phyloP scores from a whole-genome alignment of 768 basidiomycete species.

The Leucosporidium creatinivorum region DNA sequence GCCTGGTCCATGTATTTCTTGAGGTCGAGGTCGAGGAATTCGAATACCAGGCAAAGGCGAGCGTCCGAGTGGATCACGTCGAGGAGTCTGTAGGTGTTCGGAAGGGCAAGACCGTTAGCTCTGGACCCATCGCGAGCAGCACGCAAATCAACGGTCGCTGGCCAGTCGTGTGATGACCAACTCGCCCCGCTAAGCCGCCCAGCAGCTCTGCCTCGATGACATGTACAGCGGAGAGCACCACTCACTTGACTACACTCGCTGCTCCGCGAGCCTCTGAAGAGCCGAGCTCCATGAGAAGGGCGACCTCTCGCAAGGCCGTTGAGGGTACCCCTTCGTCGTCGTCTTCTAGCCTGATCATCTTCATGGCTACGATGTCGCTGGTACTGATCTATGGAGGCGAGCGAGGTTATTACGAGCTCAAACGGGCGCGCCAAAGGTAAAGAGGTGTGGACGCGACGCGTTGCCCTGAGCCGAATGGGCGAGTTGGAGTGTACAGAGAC shows the following conservation, averaged over 20 bases:
- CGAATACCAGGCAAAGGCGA: conserved; percentile 95
- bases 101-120: not conserved
- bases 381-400: conserved; percentile 44
- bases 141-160: not conserved
- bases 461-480: not conserved
- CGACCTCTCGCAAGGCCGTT: conserved; percentile 95
- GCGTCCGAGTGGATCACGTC: conserved; percentile 97
- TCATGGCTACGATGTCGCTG: conserved; percentile 80
- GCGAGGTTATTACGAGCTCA: not conserved
- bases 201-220: not conserved
- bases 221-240: conserved; percentile 2
- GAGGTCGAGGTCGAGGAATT: conserved; percentile 92
- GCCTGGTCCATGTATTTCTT: conserved; percentile 94
- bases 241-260: conserved; percentile 67
- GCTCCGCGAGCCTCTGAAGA: conserved; percentile 52
- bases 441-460: not conserved
- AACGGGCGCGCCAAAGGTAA: not conserved
- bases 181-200: not conserved
- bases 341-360: conserved; percentile 95
- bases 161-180: not conserved
- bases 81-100: conserved; percentile 57
- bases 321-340: conserved; percentile 97
- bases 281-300: conserved; percentile 86
- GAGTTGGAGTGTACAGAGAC: too few species aligned
- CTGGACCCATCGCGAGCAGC: not conserved